phyloP scores from a whole-genome alignment of 179 eudicot genomes.

The Amaranthus tricolor region DNA sequence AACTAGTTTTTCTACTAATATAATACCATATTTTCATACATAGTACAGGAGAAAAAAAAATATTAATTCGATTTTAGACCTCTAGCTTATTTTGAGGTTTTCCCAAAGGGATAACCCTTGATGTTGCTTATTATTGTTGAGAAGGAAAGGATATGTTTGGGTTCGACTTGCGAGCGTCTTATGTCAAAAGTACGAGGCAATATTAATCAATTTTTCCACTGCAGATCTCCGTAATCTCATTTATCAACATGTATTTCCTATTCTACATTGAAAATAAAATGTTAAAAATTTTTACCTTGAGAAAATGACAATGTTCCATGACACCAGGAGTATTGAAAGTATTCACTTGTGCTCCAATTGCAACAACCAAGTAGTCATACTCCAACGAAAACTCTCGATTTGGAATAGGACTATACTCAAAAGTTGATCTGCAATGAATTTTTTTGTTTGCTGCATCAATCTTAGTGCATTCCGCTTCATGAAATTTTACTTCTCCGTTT shows the following conservation, averaged over 20 bases:
- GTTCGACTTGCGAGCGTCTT: no score
- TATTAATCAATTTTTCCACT: no score
- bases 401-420: conserved; percentile 48
- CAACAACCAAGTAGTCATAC: conserved; percentile 78
- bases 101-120: no score
- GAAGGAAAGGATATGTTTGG: no score
- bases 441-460: conserved; percentile 62
- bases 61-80: no score
- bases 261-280: background rate
- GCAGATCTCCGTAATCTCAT: no score
- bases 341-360: conserved; percentile 86
- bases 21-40: no score
- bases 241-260: background rate
- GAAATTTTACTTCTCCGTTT: conserved; percentile 58
- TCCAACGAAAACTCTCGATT: conserved; percentile 59
- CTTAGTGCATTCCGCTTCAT: conserved; percentile 80
- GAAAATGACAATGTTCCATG: conserved; percentile 73
- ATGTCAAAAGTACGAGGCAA: no score
- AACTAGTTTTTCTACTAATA: no score
- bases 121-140: no score
- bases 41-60: no score
- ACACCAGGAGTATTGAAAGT: conserved; percentile 95
- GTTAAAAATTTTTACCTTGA: conserved; percentile 51
- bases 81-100: no score
- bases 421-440: conserved; percentile 54